Conservation (phyloP, 345 rosid species). For the Dipteronia sinensis region DNA sequence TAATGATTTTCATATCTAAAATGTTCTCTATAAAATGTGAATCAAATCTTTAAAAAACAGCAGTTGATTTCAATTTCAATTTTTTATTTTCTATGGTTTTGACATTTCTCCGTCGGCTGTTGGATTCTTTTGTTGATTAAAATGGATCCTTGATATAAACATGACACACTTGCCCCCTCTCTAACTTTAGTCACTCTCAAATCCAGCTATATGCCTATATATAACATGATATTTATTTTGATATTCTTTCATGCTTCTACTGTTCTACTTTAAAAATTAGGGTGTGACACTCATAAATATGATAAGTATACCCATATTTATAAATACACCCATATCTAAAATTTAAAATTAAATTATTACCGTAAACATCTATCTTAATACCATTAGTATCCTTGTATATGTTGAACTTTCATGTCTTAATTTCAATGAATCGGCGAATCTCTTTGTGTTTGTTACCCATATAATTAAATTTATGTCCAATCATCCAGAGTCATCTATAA, state of each 20-base stretch:
- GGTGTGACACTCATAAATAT: too few species aligned
- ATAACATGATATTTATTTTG: not conserved
- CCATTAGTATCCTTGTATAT: too few species aligned
- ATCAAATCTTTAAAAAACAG: not conserved
- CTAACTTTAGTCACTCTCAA: not conserved
- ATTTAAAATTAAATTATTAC: too few species aligned
- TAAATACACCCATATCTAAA: too few species aligned
- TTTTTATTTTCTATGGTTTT: not conserved
- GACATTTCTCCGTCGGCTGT: not conserved
- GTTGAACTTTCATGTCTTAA: slow-evolving; percentile 6
- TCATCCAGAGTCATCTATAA: not conserved
- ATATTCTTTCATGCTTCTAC: slow-evolving; percentile 12
- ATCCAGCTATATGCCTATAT: not conserved
- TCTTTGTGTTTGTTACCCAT: not conserved
- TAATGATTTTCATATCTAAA: not conserved
- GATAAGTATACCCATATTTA: too few species aligned
- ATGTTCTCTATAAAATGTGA: not conserved
- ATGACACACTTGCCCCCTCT: not conserved
- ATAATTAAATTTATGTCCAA: not conserved
- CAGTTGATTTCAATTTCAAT: not conserved
- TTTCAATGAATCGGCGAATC: slow-evolving; percentile 13
- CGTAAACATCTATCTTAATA: too few species aligned
- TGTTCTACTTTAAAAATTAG: not conserved
- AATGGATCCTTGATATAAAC: not conserved
- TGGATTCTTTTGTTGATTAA: not conserved